These are phyloP conservation scores for Quercus alba DNA, from an alignment of 306 rosid genomes.

Conservation along the genomic window DNA sequence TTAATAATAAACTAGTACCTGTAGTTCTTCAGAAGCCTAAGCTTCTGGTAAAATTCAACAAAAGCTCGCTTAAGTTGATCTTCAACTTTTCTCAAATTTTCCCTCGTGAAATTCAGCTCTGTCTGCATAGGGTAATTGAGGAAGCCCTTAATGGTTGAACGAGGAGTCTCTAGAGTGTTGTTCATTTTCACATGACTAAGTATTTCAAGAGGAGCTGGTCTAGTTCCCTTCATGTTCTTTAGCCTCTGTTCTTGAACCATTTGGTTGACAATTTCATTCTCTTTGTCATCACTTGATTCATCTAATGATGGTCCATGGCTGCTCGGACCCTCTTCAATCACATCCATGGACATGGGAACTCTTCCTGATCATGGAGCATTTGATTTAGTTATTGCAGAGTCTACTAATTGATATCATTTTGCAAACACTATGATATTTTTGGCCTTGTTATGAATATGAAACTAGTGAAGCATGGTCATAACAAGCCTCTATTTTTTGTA, in stretches of 20 bases:
- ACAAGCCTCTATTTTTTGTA: too few species aligned
- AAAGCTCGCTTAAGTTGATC: slow-evolving; percentile 48
- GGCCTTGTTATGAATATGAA: too few species aligned
- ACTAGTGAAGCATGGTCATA: too few species aligned
- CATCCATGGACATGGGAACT: slow-evolving; percentile 37
- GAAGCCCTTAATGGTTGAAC: slow-evolving; percentile 52
- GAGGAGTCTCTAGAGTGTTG: slow-evolving; percentile 50
- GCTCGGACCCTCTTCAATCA: slow-evolving; percentile 38
- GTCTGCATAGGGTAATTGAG: slow-evolving; percentile 36
- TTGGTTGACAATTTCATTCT: not conserved
- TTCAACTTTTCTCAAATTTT: slow-evolving; percentile 53
- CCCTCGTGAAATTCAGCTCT: slow-evolving; percentile 46
- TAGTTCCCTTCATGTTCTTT: not conserved
- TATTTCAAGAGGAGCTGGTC: slow-evolving; percentile 52
- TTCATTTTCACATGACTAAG: slow-evolving; percentile 50
- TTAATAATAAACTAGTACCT: slow-evolving; percentile 20
- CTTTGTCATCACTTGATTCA: slow-evolving; percentile 12
- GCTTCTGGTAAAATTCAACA: slow-evolving; percentile 60
- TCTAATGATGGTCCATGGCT: slow-evolving; percentile 24
- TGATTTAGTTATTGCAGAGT: not conserved
- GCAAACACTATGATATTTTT: too few species aligned
- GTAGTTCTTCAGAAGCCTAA: slow-evolving; percentile 61
- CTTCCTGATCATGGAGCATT: slow-evolving; percentile 28
- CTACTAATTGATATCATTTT: too few species aligned
- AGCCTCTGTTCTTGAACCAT: slow-evolving; percentile 16